Conservation (phyloP, 768 basidiomycete species). For the Calvatia gigantea region DNA sequence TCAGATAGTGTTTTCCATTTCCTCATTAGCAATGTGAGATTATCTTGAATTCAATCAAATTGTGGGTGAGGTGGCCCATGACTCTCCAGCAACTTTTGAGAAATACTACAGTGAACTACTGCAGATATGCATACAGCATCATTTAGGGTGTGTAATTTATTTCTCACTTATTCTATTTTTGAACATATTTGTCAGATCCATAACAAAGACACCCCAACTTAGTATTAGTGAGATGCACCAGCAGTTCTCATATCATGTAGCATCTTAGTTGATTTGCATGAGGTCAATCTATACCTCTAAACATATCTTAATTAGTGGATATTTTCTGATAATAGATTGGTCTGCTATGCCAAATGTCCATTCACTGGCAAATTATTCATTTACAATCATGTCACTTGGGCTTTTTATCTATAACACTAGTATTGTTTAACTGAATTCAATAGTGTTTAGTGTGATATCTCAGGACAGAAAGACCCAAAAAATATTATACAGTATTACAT, state of each 20-base stretch:
- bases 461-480: too few relatives aligned
- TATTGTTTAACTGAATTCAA: too few relatives aligned
- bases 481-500: too few relatives aligned
- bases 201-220: neutral
- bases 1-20: neutral
- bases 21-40: neutral
- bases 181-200: neutral
- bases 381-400: too few relatives aligned
- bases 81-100: neutral
- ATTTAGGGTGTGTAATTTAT: neutral
- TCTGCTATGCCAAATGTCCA: too few relatives aligned
- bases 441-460: too few relatives aligned
- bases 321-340: too few relatives aligned
- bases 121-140: slow-evolving; percentile 5
- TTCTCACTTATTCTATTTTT: neutral
- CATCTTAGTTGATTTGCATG: neutral
- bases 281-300: neutral
- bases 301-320: too few relatives aligned
- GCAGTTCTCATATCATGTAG: too few relatives aligned
- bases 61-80: neutral
- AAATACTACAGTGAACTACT: neutral
- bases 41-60: slow-evolving; percentile 3
- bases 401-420: too few relatives aligned
- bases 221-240: neutral
- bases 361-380: too few relatives aligned